Evolutionary conservation across 176 grass and related monocot genomes (phyloP).

Genomic region (Tuctoria greenei): DNA sequence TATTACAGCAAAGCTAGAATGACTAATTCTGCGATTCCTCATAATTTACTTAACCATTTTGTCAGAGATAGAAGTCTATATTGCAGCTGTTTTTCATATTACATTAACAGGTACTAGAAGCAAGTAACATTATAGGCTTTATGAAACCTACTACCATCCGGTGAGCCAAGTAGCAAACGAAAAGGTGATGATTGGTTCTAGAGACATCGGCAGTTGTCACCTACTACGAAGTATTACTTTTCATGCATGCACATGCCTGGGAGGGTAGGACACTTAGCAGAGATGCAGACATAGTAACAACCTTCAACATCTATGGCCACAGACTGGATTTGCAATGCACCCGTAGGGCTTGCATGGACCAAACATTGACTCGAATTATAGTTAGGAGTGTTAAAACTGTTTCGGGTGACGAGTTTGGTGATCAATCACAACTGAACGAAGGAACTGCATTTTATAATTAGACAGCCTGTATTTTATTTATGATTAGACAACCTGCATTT

Average conservation of each 20-base stretch:
- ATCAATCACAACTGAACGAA: constrained; percentile 24
- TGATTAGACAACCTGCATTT: neutral
- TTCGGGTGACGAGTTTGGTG: constrained; percentile 33
- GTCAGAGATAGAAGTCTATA: neutral
- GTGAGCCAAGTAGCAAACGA: constrained; percentile 12
- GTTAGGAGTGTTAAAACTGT: constrained; percentile 26
- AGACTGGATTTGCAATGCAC: constrained; percentile 36
- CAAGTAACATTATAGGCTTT: neutral
- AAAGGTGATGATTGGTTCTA: constrained; percentile 22
- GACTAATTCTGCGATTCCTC: neutral
- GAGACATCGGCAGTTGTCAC: constrained; percentile 30
- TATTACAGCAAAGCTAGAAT: neutral
- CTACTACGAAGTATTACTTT: neutral
- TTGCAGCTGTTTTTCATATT: neutral
- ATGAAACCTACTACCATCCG: neutral
- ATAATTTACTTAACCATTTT: neutral
- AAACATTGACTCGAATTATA: constrained; percentile 25
- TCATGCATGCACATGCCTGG: constrained; percentile 24
- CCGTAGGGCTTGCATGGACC: constrained; percentile 26
- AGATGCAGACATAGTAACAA: constrained; percentile 31
- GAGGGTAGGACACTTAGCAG: constrained; percentile 16
- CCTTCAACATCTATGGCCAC: constrained; percentile 38
- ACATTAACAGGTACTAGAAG: neutral
- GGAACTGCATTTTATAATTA: constrained; percentile 17
- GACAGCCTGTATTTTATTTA: neutral